Evolutionary conservation across 441 rosid species (phyloP), one percentile per base, ranked within the genome.

Genomic region (Hura crepitans): DNA sequence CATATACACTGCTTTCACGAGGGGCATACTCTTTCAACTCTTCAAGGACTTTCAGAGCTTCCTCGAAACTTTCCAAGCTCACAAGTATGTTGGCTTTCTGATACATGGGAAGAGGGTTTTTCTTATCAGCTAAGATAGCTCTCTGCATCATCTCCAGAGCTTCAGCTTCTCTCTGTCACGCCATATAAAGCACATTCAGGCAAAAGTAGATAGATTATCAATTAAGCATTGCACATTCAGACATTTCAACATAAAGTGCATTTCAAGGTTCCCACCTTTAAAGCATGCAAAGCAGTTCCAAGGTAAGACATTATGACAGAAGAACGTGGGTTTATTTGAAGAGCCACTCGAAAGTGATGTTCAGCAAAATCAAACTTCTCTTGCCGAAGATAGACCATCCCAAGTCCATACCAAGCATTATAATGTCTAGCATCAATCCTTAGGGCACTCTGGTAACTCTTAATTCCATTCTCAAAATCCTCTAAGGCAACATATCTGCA

Each of bases 351-450:
- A 81, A 96, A 96, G 78, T 93, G 97, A 79, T 96, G 96, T 86
- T 93, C 94, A 0, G 99, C 86, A 78, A 96, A 93, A 79, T 93
- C 92, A 62, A 85, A 83, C 81, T 93, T 92, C 82, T 96, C 99
- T 81, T 91, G 97, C 68, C 99, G 91, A 70, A 96, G 95, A 74
- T 83, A 89, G 72, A 93, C 80, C 96, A 96, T 91, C 70, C 98
- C 99, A 75, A 96, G 96, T 33, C 99, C 99, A 73, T 96, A 89
- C 98, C 98, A 96, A 14, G 98, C 77, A 49, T 93, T 96, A 73
- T 96, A 96, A 78, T 96, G 99, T 79, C 98, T 91, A 57, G 89
- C 71, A 85, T 96, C 99, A 65, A 91, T 80, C 66, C 86, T 74
- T 51, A 96, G 95, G 76, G 99, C 98, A 70, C 78, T 91, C 65